Evolutionary conservation across 1,139 yeast species (phyloP).

Genomic region (Suhomyces maxii): DNA sequence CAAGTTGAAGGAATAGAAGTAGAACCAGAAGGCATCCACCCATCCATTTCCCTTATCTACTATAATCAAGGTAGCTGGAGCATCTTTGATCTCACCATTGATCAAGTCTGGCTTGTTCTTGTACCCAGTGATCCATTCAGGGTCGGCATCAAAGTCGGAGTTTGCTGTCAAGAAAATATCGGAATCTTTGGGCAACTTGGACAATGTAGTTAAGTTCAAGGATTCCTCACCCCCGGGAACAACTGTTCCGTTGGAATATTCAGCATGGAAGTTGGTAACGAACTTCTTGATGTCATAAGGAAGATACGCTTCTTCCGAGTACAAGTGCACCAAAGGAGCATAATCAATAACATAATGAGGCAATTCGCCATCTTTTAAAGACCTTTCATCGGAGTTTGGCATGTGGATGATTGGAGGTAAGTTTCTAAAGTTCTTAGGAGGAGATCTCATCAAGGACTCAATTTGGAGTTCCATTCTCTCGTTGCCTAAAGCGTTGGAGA

Average conservation of each 20-base stretch:
- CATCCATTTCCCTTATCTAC: conserved; percentile 93
- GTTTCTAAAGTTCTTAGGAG: conserved; percentile 31
- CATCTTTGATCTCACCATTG: conserved; percentile 68
- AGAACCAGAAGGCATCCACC: conserved; percentile 95
- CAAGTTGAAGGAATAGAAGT: conserved; percentile 87
- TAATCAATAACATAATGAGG: conserved; percentile 75
- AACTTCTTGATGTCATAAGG: conserved; percentile 80
- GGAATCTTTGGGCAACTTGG: conserved; percentile 29
- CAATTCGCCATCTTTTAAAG: conserved; percentile 54
- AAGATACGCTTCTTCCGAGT: conserved; percentile 82
- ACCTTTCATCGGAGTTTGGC: conserved; percentile 33
- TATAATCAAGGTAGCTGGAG: conserved; percentile 79
- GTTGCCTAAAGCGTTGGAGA: conserved; percentile 7
- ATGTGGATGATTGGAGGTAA: conserved; percentile 38
- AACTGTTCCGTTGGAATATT: conserved; percentile 47
- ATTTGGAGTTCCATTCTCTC: conserved; percentile 19
- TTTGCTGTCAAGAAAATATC: conserved; percentile 56
- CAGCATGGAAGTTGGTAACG: conserved; percentile 61
- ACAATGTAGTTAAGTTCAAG: conserved; percentile 41
- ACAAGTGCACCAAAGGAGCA: conserved; percentile 81
- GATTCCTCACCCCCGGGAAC: conserved; percentile 38
- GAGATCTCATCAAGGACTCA: conserved; percentile 24
- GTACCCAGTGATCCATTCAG: conserved; percentile 83
- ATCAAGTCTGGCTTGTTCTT: conserved; percentile 66
- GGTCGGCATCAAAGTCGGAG: conserved; percentile 71